Evolutionary conservation across 208 protist species (phyloP), one percentile per base, ranked within the genome.

Genomic region (Wallacemonas sp.): DNA sequence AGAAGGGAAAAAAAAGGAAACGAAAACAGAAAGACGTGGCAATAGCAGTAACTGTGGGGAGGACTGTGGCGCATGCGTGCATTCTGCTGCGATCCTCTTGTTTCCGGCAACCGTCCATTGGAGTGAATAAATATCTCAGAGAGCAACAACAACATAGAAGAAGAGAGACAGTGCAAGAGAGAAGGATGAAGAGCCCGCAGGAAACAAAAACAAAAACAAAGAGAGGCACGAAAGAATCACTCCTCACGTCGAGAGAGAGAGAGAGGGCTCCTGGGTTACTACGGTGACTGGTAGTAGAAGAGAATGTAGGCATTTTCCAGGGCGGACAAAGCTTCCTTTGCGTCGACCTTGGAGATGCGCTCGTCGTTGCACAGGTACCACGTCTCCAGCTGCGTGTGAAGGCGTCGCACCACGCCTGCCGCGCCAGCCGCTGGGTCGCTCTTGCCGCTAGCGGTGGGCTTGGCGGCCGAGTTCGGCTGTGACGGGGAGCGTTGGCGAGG

Each of bases 331-430:
- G 73, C 87, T 25, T 89, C 75, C 23, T 39, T 48, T 8, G 72
- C 69, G 36, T 49, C 59, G 14, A 86, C 72, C 11, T 65, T 29
- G 0, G 67, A 77, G 25, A 96, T 91, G 3, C 20, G 52, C 18
- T 74, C 59, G 57, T 96, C 90, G 50, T 91, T 92, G 77, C 90
- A 96, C n/a, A 81, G 57, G 52, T 82, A 92, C 90, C 90, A 96
- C 52, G 52, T 72, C 25, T 54, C 52, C 11, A 65, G 28, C 41
- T 63, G 57, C 8, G 22, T 25, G 16, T 48, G 50, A 14, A 70
- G 33, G 3, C n/a, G 63, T 44, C 16, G 54, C 20, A 63, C 41
- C 39, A 38, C 23, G 7, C 25, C 26, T 28, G 65, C 23, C 14
- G 44, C 3, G 28, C 41, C 18, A 4, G 36, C 26, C 12, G 46